These are phyloP conservation scores for Xylaria cubensis DNA, from an alignment of 495 filamentous ascomycete genomes.

Conservation along the genomic window DNA sequence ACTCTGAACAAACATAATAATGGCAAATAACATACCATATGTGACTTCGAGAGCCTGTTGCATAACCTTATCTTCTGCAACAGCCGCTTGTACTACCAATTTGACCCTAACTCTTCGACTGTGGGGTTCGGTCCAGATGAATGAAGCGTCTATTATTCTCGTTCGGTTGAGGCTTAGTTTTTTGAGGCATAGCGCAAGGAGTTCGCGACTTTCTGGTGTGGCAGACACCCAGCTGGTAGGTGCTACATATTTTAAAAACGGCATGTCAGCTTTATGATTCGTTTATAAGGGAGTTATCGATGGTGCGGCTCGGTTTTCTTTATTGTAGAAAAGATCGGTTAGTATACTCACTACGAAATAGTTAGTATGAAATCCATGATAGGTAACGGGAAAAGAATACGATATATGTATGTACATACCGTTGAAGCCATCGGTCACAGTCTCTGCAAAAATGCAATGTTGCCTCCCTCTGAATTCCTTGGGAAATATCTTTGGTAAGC, in stretches of 20 bases:
- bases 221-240: conserved; percentile 85
- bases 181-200: conserved; percentile 86
- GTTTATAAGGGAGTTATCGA: neutral
- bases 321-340: neutral
- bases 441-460: conserved; percentile 84
- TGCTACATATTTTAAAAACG: conserved; percentile 37
- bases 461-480: conserved; percentile 86
- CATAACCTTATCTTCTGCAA: conserved; percentile 77
- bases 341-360: conserved; percentile 20
- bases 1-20: neutral
- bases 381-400: neutral
- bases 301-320: neutral
- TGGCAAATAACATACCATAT: conserved; percentile 53
- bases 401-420: conserved; percentile 7
- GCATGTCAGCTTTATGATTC: neutral
- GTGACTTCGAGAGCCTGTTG: conserved; percentile 95
- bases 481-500: conserved; percentile 89
- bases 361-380: conserved; percentile 2
- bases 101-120: conserved; percentile 88
- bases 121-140: conserved; percentile 99
- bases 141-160: conserved; percentile 90
- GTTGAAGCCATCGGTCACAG: conserved; percentile 92
- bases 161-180: conserved; percentile 85
- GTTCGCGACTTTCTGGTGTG: conserved; percentile 81
- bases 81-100: conserved; percentile 81